Conservation (phyloP, 176 grass and related monocot species). For the Aegilops speltoides region DNA sequence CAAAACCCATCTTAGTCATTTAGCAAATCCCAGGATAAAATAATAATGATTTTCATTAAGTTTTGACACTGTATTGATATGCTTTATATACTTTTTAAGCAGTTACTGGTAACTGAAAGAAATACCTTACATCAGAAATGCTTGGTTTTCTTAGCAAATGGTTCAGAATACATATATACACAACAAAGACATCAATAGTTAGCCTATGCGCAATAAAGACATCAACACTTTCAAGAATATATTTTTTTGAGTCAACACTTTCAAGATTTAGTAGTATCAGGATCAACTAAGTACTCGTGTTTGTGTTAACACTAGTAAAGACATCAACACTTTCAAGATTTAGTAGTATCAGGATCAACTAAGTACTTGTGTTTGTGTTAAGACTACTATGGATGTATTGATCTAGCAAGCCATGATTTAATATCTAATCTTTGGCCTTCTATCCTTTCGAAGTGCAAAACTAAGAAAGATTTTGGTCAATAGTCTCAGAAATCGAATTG, state of each 20-base stretch:
- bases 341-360: not conserved
- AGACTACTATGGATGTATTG: not conserved
- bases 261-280: not conserved
- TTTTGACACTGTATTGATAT: not conserved
- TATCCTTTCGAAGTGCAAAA: not conserved
- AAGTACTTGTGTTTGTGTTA: not conserved
- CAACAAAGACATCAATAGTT: not conserved
- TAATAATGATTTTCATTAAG: not conserved
- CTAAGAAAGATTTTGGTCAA: not conserved
- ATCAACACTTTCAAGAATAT: not conserved
- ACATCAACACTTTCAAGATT: not conserved
- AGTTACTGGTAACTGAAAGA: not conserved
- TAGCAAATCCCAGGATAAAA: not conserved
- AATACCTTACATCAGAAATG: not conserved
- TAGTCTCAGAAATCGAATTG: not conserved
- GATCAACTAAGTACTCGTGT: not conserved
- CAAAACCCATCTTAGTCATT: not conserved
- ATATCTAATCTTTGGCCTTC: not conserved
- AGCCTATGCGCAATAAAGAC: not conserved
- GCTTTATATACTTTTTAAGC: not conserved
- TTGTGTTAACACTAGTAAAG: not conserved
- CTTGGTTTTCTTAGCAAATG: conserved; percentile 11
- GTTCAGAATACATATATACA: not conserved
- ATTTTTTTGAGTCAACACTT: not conserved
- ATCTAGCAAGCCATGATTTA: conserved; percentile 1